Conservation (phyloP, 2,329 filamentous ascomycete species). For the Colletotrichum sp. region DNA sequence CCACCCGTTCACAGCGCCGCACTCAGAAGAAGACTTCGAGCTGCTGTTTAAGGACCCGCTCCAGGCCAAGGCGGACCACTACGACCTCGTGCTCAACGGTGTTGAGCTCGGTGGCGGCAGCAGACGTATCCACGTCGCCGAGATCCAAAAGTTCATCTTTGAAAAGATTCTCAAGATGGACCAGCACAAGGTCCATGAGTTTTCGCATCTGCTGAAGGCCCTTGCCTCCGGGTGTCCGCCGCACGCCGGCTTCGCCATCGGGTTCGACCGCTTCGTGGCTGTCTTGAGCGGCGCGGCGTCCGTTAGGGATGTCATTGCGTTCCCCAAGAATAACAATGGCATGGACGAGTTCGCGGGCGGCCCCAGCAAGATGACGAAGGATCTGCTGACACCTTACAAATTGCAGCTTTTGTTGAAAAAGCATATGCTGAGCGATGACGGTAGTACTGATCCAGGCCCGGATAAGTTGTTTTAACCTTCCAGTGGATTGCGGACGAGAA, state of each 20-base stretch:
- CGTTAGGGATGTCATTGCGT: conserved; percentile 93
- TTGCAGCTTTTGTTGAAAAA: conserved; percentile 24
- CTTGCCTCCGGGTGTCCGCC: conserved; percentile 88
- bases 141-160: conserved; percentile 85
- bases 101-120: conserved; percentile 93
- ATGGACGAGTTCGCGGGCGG: conserved; percentile 85
- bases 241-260: conserved; percentile 91
- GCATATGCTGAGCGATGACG: no score
- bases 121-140: conserved; percentile 85
- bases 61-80: conserved; percentile 81
- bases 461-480: no score
- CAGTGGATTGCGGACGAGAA: no score
- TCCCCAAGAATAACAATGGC: conserved; percentile 91
- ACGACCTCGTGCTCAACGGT: conserved; percentile 95
- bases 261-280: conserved; percentile 86
- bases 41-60: conserved; percentile 76
- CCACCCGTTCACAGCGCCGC: conserved; percentile 93
- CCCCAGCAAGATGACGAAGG: conserved; percentile 70
- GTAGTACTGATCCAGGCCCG: no score
- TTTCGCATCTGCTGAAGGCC: conserved; percentile 83
- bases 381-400: conserved; percentile 55
- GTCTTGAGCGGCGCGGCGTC: conserved; percentile 78
- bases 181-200: conserved; percentile 75
- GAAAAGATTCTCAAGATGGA: conserved; percentile 82
- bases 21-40: conserved; percentile 73